Conservation (phyloP, 1,284 basidiomycete genomes). For the Sporisorium scitamineum region DNA sequence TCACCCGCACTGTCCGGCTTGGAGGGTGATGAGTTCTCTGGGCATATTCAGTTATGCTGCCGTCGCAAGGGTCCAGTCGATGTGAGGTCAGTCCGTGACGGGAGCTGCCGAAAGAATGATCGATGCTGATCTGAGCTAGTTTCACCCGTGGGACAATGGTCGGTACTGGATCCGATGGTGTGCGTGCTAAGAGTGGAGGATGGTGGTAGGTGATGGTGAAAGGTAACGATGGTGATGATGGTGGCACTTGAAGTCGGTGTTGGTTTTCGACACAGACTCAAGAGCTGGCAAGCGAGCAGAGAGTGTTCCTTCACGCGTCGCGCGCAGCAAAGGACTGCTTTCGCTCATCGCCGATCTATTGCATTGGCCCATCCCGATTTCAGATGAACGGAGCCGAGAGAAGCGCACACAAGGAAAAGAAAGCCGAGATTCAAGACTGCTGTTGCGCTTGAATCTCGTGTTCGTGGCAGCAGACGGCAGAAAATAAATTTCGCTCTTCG, state of each 20-base stretch:
- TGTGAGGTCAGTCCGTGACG: neutral
- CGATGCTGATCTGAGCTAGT: neutral
- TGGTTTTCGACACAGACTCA: constrained; percentile 23
- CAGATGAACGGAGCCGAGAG: constrained; percentile 12
- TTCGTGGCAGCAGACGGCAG: constrained; percentile 35
- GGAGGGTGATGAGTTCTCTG: constrained; percentile 68
- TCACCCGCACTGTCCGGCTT: constrained; percentile 67
- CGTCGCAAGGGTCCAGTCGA: neutral
- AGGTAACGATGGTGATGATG: neutral
- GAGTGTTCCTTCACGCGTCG: constrained; percentile 38
- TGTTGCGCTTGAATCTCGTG: constrained; percentile 1
- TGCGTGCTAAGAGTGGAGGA: neutral
- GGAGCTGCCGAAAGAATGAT: neutral
- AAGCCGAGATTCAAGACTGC: constrained; percentile 18
- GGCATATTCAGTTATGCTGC: constrained; percentile 48
- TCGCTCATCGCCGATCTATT: constrained; percentile 19
- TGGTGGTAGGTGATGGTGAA: constrained; percentile 10
- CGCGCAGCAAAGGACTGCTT: constrained; percentile 17
- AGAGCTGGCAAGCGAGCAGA: neutral
- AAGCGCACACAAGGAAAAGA: neutral
- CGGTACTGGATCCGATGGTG: neutral
- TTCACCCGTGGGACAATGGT: neutral
- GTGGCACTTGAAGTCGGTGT: constrained; percentile 7
- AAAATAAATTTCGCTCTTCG: neutral
- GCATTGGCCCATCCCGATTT: neutral